Evolutionary conservation across 371 early-diverging fungal genomes (phyloP).

Genomic region (Mortierella sp.): DNA sequence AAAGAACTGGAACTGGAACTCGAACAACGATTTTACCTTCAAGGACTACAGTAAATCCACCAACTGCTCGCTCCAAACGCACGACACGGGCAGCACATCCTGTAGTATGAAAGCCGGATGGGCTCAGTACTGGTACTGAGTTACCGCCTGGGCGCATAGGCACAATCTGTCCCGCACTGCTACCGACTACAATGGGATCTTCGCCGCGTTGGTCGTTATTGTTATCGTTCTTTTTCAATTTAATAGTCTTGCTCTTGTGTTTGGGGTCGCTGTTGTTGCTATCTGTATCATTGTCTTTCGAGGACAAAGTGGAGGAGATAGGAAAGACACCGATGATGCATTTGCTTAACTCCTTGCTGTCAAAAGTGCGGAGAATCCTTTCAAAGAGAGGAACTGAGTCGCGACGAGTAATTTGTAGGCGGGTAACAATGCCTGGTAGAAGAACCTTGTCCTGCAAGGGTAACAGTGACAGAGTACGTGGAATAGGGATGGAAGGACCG

Average conservation of each 20-base stretch:
- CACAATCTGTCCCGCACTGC: constrained; percentile 9
- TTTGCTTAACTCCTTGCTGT: constrained; percentile 46
- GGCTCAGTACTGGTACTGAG: neutral
- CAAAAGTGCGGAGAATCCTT: constrained; percentile 49
- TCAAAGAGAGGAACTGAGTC: constrained; percentile 51
- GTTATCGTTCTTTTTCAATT: neutral
- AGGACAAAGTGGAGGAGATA: constrained; percentile 3
- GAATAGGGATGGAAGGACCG: constrained; percentile 45
- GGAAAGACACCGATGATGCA: constrained; percentile 53
- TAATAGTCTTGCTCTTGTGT: neutral
- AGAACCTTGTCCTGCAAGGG: constrained; percentile 47
- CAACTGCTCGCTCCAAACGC: constrained; percentile 47
- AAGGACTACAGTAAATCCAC: constrained; percentile 48
- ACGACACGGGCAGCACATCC: constrained; percentile 54
- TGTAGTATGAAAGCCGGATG: constrained; percentile 28
- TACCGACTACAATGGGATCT: neutral
- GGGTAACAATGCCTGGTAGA: constrained; percentile 51
- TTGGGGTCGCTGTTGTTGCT: neutral
- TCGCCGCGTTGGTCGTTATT: neutral
- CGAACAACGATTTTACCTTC: constrained; percentile 30
- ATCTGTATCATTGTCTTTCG: neutral
- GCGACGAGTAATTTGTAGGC: constrained; percentile 42
- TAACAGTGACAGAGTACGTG: constrained; percentile 35
- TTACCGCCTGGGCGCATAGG: constrained; percentile 7
- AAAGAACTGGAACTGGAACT: neutral